Percentiles rank a stretch among this genome's conserved stretches.
phyloP scores from a whole-genome alignment of 352 stramenopile species.

The Chrysophaeum taylorii region DNA sequence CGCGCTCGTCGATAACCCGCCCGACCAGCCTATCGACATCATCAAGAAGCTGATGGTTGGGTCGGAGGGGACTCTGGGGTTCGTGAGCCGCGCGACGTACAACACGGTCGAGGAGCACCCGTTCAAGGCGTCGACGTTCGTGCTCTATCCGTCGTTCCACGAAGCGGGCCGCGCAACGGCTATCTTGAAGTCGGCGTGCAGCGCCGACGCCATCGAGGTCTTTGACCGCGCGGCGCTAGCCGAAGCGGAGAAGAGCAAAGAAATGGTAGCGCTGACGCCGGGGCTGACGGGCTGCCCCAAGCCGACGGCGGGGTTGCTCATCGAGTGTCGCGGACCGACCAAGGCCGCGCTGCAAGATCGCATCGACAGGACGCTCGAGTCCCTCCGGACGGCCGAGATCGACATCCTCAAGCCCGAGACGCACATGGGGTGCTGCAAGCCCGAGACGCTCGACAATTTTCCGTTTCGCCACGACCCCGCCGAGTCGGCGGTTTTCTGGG shows the following conservation, averaged over 20 bases:
- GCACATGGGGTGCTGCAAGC: background rate
- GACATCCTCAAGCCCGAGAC: background rate
- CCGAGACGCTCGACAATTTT: background rate
- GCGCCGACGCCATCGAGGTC: background rate
- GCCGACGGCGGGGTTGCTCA: background rate
- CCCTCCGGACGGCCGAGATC: background rate
- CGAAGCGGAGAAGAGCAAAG: background rate
- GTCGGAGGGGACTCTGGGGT: background rate
- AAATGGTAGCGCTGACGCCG: background rate
- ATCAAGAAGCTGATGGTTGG: constrained; percentile 15
- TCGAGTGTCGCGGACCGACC: background rate
- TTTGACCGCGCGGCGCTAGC: background rate
- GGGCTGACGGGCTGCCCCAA: constrained; percentile 1
- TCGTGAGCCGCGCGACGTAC: constrained; percentile 3
- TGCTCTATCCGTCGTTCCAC: constrained; percentile 14
- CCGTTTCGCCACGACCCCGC: background rate
- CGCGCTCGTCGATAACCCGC: constrained; percentile 2
- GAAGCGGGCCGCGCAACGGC: constrained; percentile 4
- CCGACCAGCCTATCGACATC: background rate
- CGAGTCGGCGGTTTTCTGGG: background rate
- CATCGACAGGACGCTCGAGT: background rate
- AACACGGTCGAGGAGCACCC: constrained; percentile 9
- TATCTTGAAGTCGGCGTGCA: background rate
- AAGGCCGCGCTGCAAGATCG: background rate
- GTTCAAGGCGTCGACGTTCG: constrained; percentile 7